These are phyloP conservation scores for Kockiozyma suomiensis DNA, from an alignment of 805 yeast species.

Conservation along the genomic window DNA sequence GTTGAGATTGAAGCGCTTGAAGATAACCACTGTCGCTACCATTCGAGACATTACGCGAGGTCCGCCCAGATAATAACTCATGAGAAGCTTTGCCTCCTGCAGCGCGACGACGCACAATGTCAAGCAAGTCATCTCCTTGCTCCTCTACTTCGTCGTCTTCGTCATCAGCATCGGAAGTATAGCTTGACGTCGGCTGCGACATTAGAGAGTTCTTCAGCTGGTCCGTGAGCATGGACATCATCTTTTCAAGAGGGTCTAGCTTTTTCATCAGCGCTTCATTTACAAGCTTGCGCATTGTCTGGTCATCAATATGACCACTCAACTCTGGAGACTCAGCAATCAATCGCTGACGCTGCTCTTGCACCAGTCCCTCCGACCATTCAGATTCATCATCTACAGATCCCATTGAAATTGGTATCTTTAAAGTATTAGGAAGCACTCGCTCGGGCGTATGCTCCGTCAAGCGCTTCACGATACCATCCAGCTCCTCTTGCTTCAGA, in stretches of 20 bases:
- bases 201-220: constrained; percentile 17
- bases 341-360: constrained; percentile 3
- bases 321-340: constrained; percentile 8
- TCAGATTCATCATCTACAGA: constrained; percentile 20
- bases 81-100: background rate
- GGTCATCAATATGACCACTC: constrained; percentile 8
- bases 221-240: constrained; percentile 23
- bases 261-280: constrained; percentile 23
- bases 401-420: background rate
- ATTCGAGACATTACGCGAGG: constrained; percentile 3
- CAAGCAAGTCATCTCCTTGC: background rate
- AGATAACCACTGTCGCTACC: background rate
- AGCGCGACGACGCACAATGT: background rate
- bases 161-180: constrained; percentile 19
- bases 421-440: background rate
- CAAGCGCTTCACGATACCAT: constrained; percentile 28
- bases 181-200: background rate
- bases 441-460: constrained; percentile 18
- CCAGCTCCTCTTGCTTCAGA: constrained; percentile 20
- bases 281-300: constrained; percentile 12
- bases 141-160: constrained; percentile 20
- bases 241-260: constrained; percentile 26
- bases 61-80: background rate
- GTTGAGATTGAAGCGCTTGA: constrained; percentile 2
- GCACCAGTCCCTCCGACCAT: constrained; percentile 14